These are phyloP conservation scores for Clarireedia paspali DNA, from an alignment of 2,329 filamentous ascomycete genomes.

Conservation along the genomic window DNA sequence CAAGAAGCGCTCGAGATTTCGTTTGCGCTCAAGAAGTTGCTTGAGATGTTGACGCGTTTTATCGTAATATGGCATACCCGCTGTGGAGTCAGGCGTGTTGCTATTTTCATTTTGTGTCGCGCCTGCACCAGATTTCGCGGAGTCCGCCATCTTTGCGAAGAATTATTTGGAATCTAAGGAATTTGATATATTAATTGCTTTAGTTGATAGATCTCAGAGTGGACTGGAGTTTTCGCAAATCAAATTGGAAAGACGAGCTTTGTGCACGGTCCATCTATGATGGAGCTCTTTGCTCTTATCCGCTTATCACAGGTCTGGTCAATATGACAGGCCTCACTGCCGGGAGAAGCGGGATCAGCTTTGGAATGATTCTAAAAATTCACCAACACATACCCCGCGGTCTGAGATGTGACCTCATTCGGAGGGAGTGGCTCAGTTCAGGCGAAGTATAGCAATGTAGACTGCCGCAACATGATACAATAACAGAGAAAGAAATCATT, in stretches of 20 bases:
- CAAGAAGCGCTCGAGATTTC: constrained; percentile 32
- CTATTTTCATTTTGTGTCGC: background rate
- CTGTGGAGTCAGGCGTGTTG: constrained; percentile 37
- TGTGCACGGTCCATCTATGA: background rate
- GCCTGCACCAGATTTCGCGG: background rate
- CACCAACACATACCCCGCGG: background rate
- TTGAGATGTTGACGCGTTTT: constrained; percentile 60
- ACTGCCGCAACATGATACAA: too few species aligned
- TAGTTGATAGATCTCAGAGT: background rate
- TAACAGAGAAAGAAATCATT: too few species aligned
- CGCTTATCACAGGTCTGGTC: background rate
- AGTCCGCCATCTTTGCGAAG: background rate
- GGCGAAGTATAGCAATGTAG: too few species aligned
- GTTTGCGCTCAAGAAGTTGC: constrained; percentile 58
- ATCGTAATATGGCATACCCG: constrained; percentile 61
- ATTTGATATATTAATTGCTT: background rate
- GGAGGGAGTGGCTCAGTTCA: too few species aligned
- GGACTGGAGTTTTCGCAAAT: background rate
- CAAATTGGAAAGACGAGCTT: background rate
- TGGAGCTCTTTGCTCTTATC: constrained; percentile 3
- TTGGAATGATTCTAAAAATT: background rate
- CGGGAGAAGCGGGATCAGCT: too few species aligned
- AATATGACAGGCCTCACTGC: background rate
- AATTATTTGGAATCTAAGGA: background rate
- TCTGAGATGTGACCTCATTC: too few species aligned